These are phyloP conservation scores for Penicillium manginii DNA, from an alignment of 495 filamentous ascomycete genomes.

Conservation along the genomic window DNA sequence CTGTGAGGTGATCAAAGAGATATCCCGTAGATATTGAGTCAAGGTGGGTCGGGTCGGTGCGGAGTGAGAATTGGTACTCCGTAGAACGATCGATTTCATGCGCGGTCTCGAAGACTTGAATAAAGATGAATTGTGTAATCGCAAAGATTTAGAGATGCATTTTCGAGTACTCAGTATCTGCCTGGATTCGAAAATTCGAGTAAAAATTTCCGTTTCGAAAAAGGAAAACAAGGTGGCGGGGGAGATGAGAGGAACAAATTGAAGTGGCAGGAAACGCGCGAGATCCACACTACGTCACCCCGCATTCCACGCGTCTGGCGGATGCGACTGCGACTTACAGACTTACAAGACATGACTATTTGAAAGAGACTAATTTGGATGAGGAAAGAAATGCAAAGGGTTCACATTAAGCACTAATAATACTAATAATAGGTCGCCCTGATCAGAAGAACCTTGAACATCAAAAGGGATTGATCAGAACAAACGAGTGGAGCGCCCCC, in stretches of 20 bases:
- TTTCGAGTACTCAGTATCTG: too few species aligned
- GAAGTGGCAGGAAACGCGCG: constrained; percentile 8
- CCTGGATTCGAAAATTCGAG: background rate
- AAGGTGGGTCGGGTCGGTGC: background rate
- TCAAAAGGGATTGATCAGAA: constrained; percentile 10
- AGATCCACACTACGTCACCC: constrained; percentile 25
- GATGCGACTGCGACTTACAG: background rate
- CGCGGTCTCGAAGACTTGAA: background rate
- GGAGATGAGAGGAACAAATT: constrained; percentile 10
- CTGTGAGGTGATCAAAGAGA: background rate
- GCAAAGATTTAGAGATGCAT: background rate
- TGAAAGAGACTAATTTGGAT: too few species aligned
- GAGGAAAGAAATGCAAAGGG: background rate
- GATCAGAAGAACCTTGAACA: constrained; percentile 4
- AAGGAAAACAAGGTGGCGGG: background rate
- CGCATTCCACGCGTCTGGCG: constrained; percentile 16
- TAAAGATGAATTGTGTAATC: background rate
- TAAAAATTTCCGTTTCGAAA: background rate
- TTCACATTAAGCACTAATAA: constrained; percentile 2
- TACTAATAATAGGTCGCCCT: background rate
- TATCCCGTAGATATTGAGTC: background rate
- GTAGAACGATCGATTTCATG: background rate
- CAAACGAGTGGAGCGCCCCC: constrained; percentile 11
- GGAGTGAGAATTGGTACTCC: background rate
- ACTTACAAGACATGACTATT: background rate